phyloP scores from a whole-genome alignment of 345 rosid species.

The Limnanthes douglasii region DNA sequence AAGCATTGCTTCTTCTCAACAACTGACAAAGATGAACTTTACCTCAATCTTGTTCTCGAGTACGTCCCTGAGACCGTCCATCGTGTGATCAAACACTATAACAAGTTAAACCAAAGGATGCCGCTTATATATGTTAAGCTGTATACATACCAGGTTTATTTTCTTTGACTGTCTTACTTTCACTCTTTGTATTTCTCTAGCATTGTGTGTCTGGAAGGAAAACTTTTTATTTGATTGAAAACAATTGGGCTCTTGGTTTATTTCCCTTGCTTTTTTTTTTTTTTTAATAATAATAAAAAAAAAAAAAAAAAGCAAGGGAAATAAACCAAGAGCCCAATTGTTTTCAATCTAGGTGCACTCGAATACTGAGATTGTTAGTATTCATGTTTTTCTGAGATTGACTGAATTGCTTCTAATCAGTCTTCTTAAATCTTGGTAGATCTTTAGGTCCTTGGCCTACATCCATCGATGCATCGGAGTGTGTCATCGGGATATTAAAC shows the following conservation, averaged over 20 bases:
- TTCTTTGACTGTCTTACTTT: background rate
- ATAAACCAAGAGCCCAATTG: background rate
- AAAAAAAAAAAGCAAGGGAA: background rate
- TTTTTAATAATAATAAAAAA: background rate
- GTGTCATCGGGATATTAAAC: conserved; percentile 95
- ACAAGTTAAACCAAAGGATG: conserved; percentile 83
- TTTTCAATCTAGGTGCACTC: too few species aligned
- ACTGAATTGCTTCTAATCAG: too few species aligned
- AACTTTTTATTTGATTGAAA: too few species aligned
- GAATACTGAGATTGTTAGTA: too few species aligned
- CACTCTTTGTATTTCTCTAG: background rate
- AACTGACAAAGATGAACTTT: conserved; percentile 89
- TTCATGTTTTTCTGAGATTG: too few species aligned
- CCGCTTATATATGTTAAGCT: conserved; percentile 87
- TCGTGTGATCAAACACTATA: conserved; percentile 84
- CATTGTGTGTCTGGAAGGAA: background rate
- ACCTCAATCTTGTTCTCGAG: conserved; percentile 92
- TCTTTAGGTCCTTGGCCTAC: conserved; percentile 83
- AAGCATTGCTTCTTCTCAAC: conserved; percentile 99
- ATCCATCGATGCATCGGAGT: conserved; percentile 79
- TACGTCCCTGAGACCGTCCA: conserved; percentile 94
- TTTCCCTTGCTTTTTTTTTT: background rate
- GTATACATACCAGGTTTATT: conserved; percentile 71
- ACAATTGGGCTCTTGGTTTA: background rate
- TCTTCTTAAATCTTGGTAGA: conserved; percentile 30